Percentiles rank a stretch among this genome's conserved stretches.
Evolutionary conservation across 768 basidiomycete species (phyloP).

Genomic region (Scleroderma citrinum): DNA sequence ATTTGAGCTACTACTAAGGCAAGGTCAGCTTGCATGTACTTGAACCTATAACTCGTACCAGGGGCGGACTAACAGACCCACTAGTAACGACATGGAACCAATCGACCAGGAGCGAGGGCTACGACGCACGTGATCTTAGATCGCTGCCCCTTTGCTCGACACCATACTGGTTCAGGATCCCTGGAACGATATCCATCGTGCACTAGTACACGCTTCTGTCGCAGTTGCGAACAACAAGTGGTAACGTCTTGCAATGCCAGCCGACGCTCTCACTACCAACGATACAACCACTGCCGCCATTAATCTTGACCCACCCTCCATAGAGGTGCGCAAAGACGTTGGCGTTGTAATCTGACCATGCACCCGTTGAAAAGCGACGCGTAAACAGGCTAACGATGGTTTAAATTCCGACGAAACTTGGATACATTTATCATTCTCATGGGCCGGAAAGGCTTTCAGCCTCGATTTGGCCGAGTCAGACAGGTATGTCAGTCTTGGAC

Average conservation of each 20-base stretch:
- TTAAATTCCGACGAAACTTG: constrained; percentile 29
- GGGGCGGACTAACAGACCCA: neutral
- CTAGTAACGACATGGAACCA: too few relatives aligned
- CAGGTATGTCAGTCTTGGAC: constrained; percentile 38
- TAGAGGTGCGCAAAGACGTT: constrained; percentile 2
- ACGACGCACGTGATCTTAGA: neutral
- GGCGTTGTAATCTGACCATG: neutral
- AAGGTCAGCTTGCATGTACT: neutral
- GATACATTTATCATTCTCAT: constrained; percentile 63
- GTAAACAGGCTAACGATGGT: neutral
- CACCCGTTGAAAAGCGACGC: neutral
- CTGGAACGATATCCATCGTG: too few relatives aligned
- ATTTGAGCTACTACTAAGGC: neutral
- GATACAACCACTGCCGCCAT: neutral
- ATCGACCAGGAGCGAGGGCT: neutral
- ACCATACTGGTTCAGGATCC: too few relatives aligned
- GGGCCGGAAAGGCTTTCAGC: constrained; percentile 64
- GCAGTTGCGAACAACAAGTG: too few relatives aligned
- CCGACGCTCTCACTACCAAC: neutral
- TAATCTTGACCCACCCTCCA: neutral
- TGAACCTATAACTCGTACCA: neutral
- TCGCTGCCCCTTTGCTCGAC: too few relatives aligned
- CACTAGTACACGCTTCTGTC: too few relatives aligned
- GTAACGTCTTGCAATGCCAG: neutral
- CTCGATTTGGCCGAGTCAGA: constrained; percentile 73